phyloP scores from a whole-genome alignment of 2,329 filamentous ascomycete genomes.

The Gyromitra esculenta region DNA sequence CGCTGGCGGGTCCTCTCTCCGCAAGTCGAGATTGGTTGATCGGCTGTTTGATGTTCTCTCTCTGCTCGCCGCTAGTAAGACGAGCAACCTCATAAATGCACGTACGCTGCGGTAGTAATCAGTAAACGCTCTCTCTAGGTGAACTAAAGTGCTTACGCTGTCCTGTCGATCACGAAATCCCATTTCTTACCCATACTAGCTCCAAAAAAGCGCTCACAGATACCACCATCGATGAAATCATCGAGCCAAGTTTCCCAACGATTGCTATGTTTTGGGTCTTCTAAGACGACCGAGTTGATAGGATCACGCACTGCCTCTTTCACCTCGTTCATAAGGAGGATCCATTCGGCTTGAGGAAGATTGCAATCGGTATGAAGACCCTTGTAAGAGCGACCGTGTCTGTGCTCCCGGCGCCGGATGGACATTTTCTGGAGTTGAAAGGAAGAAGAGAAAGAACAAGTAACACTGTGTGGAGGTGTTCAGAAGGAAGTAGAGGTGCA shows the following conservation, averaged over 20 bases:
- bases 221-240: slow-evolving; percentile 7
- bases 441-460: not conserved
- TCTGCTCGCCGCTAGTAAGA: slow-evolving; percentile 4
- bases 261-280: slow-evolving; percentile 5
- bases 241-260: slow-evolving; percentile 12
- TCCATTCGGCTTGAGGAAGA: slow-evolving; percentile 15
- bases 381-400: slow-evolving; percentile 17
- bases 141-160: not conserved
- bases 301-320: slow-evolving; percentile 4
- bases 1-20: not conserved
- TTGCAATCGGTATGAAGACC: slow-evolving; percentile 14
- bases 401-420: slow-evolving; percentile 10
- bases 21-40: not conserved
- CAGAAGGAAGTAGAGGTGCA: not conserved
- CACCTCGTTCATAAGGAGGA: slow-evolving; percentile 10
- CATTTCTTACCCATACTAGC: slow-evolving; percentile 8
- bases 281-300: not conserved
- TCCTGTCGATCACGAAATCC: slow-evolving; percentile 5
- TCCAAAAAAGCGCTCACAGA: slow-evolving; percentile 7
- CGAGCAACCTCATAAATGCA: slow-evolving; percentile 7
- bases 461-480: not conserved
- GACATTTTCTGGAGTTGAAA: not conserved
- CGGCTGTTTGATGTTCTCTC: slow-evolving; percentile 8
- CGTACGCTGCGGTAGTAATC: not conserved
- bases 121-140: not conserved